Evolutionary conservation across 106 monocot genomes (phyloP), one percentile per base, ranked within the genome.

Genomic region (Apostasia shenzhenica): DNA sequence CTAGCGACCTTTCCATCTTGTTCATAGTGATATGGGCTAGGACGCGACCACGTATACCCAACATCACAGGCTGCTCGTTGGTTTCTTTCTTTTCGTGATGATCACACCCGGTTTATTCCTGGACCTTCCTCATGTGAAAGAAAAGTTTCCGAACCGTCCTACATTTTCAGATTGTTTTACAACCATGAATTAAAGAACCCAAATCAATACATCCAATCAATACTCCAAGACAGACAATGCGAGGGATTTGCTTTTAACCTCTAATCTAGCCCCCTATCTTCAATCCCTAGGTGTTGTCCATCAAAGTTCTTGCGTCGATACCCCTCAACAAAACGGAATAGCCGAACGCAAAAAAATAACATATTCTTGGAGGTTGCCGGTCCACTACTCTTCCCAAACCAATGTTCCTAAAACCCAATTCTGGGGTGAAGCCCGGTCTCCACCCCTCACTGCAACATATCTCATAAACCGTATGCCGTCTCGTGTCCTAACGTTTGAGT

Each of bases 391-490:
- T 74, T 5, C 45, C 55, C 65, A 13, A 1, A 45, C 52, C 8
- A 55, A 66, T 55, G 55, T 74, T 1, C 65, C 65, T 9, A 54
- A 66, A 0, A n/a, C n/a, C n/a, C 12, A 4, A 1, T 65, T 55
- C 5, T 74, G 73, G 73, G 26, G 13, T 46, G 51, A 64, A 10
- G 50, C 63, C 41, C 9, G 54, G 2, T 54, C 42, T 10, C 50
- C n/a, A n/a, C n/a, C n/a, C n/a, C n/a, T n/a, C n/a, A n/a, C 49
- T 43, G 61, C 63, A 0, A 38, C n/a, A 44, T 73, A 73, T 41
- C 49, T 73, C 1, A 73, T 73, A 9, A 73, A 73, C 52, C 4
- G 74, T 48, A 54, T 66, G 14, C 74, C 74, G 2, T 61, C 54
- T 11, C 4, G 41, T 39, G 14, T 65, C 12, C 12, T 74, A 7